phyloP scores from a whole-genome alignment of 2,329 filamentous ascomycete genomes.

The Colletotrichum salicis region DNA sequence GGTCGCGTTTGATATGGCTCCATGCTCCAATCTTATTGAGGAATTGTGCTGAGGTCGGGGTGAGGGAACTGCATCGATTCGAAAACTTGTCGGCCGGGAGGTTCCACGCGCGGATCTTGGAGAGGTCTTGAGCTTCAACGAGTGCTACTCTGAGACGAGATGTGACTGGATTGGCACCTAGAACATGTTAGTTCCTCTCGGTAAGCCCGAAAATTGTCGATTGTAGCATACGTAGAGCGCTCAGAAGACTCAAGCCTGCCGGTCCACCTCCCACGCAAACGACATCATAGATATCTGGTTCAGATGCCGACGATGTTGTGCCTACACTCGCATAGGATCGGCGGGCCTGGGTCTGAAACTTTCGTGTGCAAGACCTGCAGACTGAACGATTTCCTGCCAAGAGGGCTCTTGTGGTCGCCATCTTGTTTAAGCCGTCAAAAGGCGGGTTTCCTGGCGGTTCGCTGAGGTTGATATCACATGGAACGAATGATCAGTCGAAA shows the following conservation, averaged over 20 bases:
- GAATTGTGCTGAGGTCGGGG: slow-evolving; percentile 86
- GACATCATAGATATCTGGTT: slow-evolving; percentile 84
- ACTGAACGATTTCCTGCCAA: slow-evolving; percentile 48
- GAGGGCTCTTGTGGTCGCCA: slow-evolving; percentile 37
- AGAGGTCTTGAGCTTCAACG: slow-evolving; percentile 88
- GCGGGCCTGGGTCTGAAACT: slow-evolving; percentile 48
- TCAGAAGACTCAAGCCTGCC: slow-evolving; percentile 84
- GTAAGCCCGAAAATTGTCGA: neutral
- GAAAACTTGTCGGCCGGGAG: slow-evolving; percentile 79
- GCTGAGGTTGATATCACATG: slow-evolving; percentile 17
- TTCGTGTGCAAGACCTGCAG: slow-evolving; percentile 59
- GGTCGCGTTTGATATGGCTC: slow-evolving; percentile 76
- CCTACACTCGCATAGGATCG: slow-evolving; percentile 30
- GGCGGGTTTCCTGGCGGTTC: neutral
- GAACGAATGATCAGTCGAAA: neutral
- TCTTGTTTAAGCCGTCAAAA: neutral
- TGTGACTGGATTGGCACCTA: slow-evolving; percentile 80
- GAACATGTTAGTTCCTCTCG: slow-evolving; percentile 24
- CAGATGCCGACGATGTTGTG: slow-evolving; percentile 39
- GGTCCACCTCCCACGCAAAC: slow-evolving; percentile 92
- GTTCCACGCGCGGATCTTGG: slow-evolving; percentile 73
- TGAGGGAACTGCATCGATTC: slow-evolving; percentile 95
- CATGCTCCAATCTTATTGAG: slow-evolving; percentile 87
- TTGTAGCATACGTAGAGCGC: slow-evolving; percentile 73
- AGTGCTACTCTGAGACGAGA: slow-evolving; percentile 84